Evolutionary conservation across 139 green algal species (phyloP), one percentile per base, ranked within the genome.

Genomic region (Haematococcus sp.): DNA sequence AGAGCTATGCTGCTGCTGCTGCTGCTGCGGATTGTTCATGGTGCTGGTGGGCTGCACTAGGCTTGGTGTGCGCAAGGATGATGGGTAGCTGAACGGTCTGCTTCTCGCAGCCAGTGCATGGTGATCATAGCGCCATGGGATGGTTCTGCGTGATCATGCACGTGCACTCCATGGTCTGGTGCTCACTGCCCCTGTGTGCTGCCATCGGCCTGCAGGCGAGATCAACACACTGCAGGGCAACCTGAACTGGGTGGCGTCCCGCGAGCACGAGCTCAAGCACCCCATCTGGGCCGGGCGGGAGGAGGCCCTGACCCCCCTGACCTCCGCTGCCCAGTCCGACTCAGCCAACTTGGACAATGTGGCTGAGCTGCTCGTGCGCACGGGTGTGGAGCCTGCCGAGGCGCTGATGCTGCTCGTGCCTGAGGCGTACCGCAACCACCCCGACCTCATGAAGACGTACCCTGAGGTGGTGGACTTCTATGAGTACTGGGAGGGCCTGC

Each of bases 191-290:
- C 11, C 27, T 40, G 59, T 66, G 59, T 43, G n/a, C 11, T 15
- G 16, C 34, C 58, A 16, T 28, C 4, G 9, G 9, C 60, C 22
- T 61, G 64, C 86, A 94, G 89, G 90, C 55, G 95, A 99, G 87
- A 99, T 99, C 88, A 99, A 99, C 91, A 99, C 95, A 0, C 81
- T 99, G 76, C 94, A 98, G 86, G 96, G 96, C 78, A 99, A 99
- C 89, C 88, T 99, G 33, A 99, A 99, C 87, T 99, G 95, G 95
- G 93, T 98, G 73, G 88, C 90, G 15, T 97, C 91, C 3, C 89
- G 94, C 35, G 89, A 99, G 90, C 81, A 88, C 34, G 87, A 90
- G 60, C 86, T 99, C 59, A 89, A 69, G 25, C 86, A 94, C 83
- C 88, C 91, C 2, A 71, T 97, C 1, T 99, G 94, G 96, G 65